Percentiles rank a stretch among this genome's conserved stretches.
These are phyloP conservation scores for Talaromyces sp. DNA, from an alignment of 2,329 filamentous ascomycete species.

Conservation along the genomic window DNA sequence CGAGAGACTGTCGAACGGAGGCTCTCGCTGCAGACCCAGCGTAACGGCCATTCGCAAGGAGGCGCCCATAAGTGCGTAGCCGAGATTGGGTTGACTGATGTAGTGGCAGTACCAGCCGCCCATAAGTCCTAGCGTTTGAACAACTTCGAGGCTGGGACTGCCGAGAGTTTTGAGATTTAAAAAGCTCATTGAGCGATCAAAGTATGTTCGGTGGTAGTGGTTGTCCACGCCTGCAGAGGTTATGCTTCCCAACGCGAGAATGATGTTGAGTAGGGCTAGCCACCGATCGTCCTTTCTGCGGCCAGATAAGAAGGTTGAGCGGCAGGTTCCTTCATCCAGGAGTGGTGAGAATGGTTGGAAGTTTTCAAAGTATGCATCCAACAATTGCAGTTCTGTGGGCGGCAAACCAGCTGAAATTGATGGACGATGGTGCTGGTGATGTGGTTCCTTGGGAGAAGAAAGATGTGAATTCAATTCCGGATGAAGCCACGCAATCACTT, in stretches of 20 bases:
- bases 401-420: background rate
- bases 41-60: slow-evolving; percentile 71
- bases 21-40: slow-evolving; percentile 57
- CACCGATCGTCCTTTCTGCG: slow-evolving; percentile 64
- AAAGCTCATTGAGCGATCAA: slow-evolving; percentile 63
- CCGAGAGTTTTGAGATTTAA: slow-evolving; percentile 65
- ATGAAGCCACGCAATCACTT: slow-evolving; percentile 61
- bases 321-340: slow-evolving; percentile 68
- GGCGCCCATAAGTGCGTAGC: slow-evolving; percentile 67
- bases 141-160: slow-evolving; percentile 67
- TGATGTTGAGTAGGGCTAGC: slow-evolving; percentile 70
- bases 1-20: background rate
- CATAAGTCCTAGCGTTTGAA: slow-evolving; percentile 67
- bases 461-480: slow-evolving; percentile 36
- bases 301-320: slow-evolving; percentile 55
- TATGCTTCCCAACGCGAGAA: slow-evolving; percentile 71
- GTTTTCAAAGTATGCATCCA: slow-evolving; percentile 72
- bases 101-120: slow-evolving; percentile 76
- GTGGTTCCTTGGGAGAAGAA: background rate
- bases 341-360: slow-evolving; percentile 70
- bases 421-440: background rate
- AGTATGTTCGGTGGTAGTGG: slow-evolving; percentile 66
- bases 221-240: slow-evolving; percentile 61
- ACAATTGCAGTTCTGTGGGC: slow-evolving; percentile 45
- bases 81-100: slow-evolving; percentile 72